Evolutionary conservation across 2,329 filamentous ascomycete genomes (phyloP).

Genomic region (Tolypocladium paradoxum): DNA sequence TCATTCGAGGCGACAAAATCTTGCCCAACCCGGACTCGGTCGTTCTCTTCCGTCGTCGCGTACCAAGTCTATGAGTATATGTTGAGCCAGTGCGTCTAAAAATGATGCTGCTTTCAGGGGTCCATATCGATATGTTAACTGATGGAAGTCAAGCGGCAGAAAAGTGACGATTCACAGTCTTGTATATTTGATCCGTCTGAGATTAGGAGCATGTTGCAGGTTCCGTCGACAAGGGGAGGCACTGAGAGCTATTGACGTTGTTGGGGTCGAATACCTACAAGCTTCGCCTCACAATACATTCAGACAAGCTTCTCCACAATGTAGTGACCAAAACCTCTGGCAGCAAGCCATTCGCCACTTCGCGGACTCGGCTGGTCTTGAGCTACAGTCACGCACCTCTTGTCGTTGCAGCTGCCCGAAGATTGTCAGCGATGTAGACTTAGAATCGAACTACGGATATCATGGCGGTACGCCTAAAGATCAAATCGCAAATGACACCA

Average conservation of each 20-base stretch:
- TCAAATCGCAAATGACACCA: too few species aligned
- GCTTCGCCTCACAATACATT: neutral
- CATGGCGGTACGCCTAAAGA: too few species aligned
- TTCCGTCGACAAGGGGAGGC: neutral
- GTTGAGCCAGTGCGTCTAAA: too few species aligned
- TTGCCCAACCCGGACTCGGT: constrained; percentile 4
- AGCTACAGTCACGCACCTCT: neutral
- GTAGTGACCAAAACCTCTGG: neutral
- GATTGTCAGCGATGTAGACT: neutral
- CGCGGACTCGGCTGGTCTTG: neutral
- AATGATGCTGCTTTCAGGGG: too few species aligned
- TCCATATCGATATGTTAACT: neutral
- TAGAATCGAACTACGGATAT: neutral
- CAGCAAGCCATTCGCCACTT: neutral
- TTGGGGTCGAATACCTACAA: neutral
- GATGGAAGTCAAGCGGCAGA: neutral
- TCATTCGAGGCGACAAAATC: constrained; percentile 6
- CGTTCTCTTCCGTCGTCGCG: constrained; percentile 4
- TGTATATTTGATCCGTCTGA: too few species aligned
- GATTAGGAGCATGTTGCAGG: neutral
- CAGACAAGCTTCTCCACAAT: neutral
- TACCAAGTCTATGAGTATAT: neutral
- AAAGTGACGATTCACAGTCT: too few species aligned
- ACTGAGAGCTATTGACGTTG: neutral
- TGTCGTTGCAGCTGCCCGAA: neutral